A percentile compares a stretch with the other conserved stretches of the same genome.
Evolutionary conservation across 805 yeast species (phyloP).

Genomic region (Komagataella populi): DNA sequence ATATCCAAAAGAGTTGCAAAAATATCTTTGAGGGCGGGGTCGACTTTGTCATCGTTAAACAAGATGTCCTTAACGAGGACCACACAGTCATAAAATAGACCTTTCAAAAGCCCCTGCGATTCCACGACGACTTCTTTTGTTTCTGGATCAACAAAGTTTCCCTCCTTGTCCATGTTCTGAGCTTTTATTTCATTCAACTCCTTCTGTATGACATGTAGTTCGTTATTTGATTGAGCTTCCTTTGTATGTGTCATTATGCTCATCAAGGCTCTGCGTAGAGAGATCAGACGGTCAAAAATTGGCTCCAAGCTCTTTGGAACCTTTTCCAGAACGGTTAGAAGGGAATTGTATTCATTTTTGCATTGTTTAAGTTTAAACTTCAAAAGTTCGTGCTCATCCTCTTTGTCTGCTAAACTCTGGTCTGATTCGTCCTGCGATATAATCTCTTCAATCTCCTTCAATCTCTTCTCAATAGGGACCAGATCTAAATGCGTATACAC

Average conservation of each 20-base stretch:
- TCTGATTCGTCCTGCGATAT: constrained; percentile 7
- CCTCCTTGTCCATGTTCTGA: constrained; percentile 37
- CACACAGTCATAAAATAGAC: constrained; percentile 74
- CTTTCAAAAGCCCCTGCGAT: constrained; percentile 43
- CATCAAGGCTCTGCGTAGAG: constrained; percentile 49
- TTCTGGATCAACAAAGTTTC: constrained; percentile 26
- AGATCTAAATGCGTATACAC: constrained; percentile 80
- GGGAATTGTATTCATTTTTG: constrained; percentile 36
- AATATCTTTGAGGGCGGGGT: constrained; percentile 38
- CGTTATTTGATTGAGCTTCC: constrained; percentile 10
- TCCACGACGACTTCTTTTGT: constrained; percentile 5
- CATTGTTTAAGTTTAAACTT: constrained; percentile 57
- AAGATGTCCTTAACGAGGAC: constrained; percentile 56
- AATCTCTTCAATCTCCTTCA: constrained; percentile 44
- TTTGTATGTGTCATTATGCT: constrained; percentile 5
- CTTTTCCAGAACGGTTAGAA: constrained; percentile 41
- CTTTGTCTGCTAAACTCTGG: constrained; percentile 18
- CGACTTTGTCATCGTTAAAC: constrained; percentile 30
- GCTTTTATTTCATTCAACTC: constrained; percentile 28
- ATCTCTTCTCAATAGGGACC: constrained; percentile 59
- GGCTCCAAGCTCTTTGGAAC: constrained; percentile 36
- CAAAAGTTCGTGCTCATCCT: constrained; percentile 48
- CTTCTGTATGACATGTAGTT: constrained; percentile 19
- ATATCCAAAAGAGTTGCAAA: constrained; percentile 52
- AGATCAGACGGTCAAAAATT: constrained; percentile 45